These are phyloP conservation scores for Chalciporus pseudorubinellus DNA, from an alignment of 768 basidiomycete genomes.

Conservation along the genomic window DNA sequence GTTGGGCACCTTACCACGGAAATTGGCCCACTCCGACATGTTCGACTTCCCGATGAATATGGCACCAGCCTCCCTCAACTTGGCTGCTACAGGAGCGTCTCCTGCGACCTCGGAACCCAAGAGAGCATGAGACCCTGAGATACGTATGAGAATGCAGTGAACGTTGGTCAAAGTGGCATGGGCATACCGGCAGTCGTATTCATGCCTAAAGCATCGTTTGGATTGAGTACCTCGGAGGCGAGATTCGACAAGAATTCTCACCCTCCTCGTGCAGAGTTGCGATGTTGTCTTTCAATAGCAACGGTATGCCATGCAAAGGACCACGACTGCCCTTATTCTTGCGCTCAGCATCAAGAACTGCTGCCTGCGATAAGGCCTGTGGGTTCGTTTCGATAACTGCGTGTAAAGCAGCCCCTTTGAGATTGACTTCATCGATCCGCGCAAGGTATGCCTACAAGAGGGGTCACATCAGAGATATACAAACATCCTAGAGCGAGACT, in stretches of 20 bases:
- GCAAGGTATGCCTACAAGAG: conserved; percentile 56
- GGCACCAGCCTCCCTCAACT: conserved; percentile 31
- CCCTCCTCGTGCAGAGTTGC: conserved; percentile 34
- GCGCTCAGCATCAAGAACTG: conserved; percentile 48
- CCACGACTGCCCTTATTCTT: conserved; percentile 43
- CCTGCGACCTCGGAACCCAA: conserved; percentile 35
- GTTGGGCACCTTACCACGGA: conserved; percentile 36
- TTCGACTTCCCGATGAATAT: conserved; percentile 44
- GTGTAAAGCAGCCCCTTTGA: conserved; percentile 53
- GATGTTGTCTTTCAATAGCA: conserved; percentile 53
- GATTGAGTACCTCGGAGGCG: not conserved
- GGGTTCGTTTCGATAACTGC: conserved; percentile 64
- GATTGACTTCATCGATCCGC: conserved; percentile 65
- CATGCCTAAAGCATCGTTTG: conserved; percentile 28
- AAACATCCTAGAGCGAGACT: not conserved
- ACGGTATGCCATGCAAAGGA: conserved; percentile 54
- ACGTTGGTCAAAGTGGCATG: not conserved
- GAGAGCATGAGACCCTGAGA: conserved; percentile 34
- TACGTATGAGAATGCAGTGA: not conserved
- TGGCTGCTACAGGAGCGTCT: conserved; percentile 32
- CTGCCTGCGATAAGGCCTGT: conserved; percentile 51
- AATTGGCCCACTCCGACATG: conserved; percentile 46
- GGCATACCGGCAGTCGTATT: conserved; percentile 37
- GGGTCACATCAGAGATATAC: not conserved
- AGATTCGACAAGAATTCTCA: conserved; percentile 2